These are phyloP conservation scores for Talaromyces sp. DNA, from an alignment of 2,329 filamentous ascomycete species.

Conservation along the genomic window DNA sequence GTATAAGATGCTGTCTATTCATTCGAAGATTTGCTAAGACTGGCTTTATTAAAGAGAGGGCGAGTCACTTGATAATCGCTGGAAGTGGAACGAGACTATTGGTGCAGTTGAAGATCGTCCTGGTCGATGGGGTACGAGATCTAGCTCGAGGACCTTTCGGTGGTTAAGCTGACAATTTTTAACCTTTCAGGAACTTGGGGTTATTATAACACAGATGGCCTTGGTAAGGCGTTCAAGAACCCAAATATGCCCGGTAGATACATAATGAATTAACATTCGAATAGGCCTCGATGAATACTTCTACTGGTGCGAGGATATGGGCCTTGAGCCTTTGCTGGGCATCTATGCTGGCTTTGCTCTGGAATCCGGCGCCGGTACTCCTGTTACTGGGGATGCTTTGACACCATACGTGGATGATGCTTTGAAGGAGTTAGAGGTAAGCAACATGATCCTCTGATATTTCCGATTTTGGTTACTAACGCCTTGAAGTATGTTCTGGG, in stretches of 20 bases:
- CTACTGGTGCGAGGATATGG: slow-evolving; percentile 9
- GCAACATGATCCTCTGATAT: background rate
- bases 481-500: slow-evolving; percentile 56
- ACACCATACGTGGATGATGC: slow-evolving; percentile 60
- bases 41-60: slow-evolving; percentile 20
- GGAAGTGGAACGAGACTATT: slow-evolving; percentile 46
- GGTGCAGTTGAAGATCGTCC: slow-evolving; percentile 47
- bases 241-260: background rate
- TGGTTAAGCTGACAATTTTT: background rate
- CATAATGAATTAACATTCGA: background rate
- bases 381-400: slow-evolving; percentile 52
- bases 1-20: background rate
- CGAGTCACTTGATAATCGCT: slow-evolving; percentile 24
- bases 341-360: slow-evolving; percentile 54
- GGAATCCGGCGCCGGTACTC: slow-evolving; percentile 52
- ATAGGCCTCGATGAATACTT: slow-evolving; percentile 4
- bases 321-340: background rate
- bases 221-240: background rate
- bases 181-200: background rate
- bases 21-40: background rate
- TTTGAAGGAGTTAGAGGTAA: slow-evolving; percentile 59
- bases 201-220: slow-evolving; percentile 10
- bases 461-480: background rate
- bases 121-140: slow-evolving; percentile 50
- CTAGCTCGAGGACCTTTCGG: background rate